Evolutionary conservation across 345 rosid genomes (phyloP), one percentile per base, ranked within the genome.

Genomic region (Moricandia arvensis): DNA sequence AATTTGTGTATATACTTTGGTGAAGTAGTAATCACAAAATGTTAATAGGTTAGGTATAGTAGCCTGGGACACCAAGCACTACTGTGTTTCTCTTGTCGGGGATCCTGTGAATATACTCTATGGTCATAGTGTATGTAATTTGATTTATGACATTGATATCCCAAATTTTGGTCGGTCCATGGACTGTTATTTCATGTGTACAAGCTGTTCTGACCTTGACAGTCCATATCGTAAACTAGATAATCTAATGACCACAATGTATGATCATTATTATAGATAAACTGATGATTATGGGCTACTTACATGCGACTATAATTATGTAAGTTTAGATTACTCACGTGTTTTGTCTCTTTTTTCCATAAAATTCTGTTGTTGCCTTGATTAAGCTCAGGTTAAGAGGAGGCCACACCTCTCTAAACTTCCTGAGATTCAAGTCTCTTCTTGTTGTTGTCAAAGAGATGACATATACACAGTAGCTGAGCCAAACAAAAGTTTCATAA

Each of bases 121-220:
- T 49, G 30, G 18, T 49, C 61, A 10, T 60, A 13, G 5, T 49
- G 55, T 66, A 37, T 66, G 68, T 64, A n/a, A 66, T 35, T 72
- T 15, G 58, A 58, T 49, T 53, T 61, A 69, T 67, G 51, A 59
- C 65, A 66, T 67, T 72, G 51, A 72, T 78, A 61, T 66, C 45
- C 77, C 65, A 60, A 33, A 16, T 16, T 66, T 78, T 66, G 68
- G 81, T 78, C 65, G 77, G 74, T 72, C 74, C 49, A 72, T 38
- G 54, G 61, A 57, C 43, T 64, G 26, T 63, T 71, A 24, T 71
- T 71, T 59, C 66, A 65, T 71, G 63, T 71, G 62, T 62, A 45
- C 72, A 54, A 41, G 47, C 29, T 69, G 8, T 26, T 49, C 53
- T 75, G 53, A 74, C 78, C 64, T 58, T 58, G 51, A 66, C 51